These are phyloP conservation scores for Aspergillus vadensis DNA, from an alignment of 2,329 filamentous ascomycete genomes.

Conservation along the genomic window DNA sequence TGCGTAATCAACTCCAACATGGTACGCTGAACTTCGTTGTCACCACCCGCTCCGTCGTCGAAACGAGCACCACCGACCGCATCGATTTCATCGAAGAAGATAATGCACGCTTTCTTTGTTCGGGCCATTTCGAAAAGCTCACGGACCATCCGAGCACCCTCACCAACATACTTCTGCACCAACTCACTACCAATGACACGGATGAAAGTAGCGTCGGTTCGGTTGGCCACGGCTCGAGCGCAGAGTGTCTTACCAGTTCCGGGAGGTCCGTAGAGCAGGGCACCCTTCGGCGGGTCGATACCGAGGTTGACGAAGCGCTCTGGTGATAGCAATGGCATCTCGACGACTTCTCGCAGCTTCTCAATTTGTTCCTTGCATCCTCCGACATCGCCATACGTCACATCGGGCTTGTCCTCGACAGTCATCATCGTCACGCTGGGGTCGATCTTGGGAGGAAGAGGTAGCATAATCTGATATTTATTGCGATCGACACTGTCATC, in stretches of 20 bases:
- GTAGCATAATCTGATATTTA: conserved; percentile 98
- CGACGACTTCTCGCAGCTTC: conserved; percentile 96
- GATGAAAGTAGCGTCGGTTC: conserved; percentile 98
- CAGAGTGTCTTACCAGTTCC: conserved; percentile 99
- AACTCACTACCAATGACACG: conserved; percentile 96
- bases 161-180: conserved; percentile 98
- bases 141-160: conserved; percentile 96
- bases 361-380: conserved; percentile 99
- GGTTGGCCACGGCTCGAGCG: conserved; percentile 93
- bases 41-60: conserved; percentile 92
- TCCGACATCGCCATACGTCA: conserved; percentile 97
- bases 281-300: conserved; percentile 97
- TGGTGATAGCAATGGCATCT: conserved; percentile 95
- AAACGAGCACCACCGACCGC: conserved; percentile 94
- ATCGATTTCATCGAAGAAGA: conserved; percentile 99
- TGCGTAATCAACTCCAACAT: conserved; percentile 98
- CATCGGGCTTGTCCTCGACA: conserved; percentile 98
- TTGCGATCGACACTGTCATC: conserved; percentile 79
- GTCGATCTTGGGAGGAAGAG: conserved; percentile 96
- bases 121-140: conserved; percentile 99
- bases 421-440: conserved; percentile 99
- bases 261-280: conserved; percentile 91
- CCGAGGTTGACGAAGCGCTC: conserved; percentile 98
- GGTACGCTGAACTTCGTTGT: conserved; percentile 96
- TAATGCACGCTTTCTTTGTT: conserved; percentile 99